A percentile compares a stretch with the other conserved stretches of the same genome.
phyloP scores from a whole-genome alignment of 371 early-diverging fungal species.

The Mortierella sp. region DNA sequence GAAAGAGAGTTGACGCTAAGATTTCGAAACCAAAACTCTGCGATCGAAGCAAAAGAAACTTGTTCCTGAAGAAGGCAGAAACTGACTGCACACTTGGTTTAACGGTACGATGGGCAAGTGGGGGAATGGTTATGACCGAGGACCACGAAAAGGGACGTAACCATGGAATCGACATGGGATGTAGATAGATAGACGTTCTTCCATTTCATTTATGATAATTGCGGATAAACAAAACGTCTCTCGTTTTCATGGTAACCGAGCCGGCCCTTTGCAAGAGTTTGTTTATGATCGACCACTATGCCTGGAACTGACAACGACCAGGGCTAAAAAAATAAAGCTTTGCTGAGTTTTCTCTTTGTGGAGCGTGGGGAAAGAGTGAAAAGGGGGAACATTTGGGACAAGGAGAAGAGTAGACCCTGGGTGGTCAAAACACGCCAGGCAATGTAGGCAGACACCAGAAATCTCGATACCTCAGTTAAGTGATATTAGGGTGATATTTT shows the following conservation, averaged over 20 bases:
- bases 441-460: too few species aligned
- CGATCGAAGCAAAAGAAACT: too few species aligned
- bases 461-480: constrained; percentile 1
- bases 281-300: neutral
- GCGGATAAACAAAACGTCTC: neutral
- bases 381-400: too few species aligned
- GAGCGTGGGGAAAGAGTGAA: neutral
- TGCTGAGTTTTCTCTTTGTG: neutral
- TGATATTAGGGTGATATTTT: neutral
- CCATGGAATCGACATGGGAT: too few species aligned
- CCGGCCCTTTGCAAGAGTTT: neutral
- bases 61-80: too few species aligned
- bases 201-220: neutral
- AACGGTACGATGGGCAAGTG: too few species aligned
- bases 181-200: neutral
- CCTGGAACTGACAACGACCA: neutral
- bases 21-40: too few species aligned
- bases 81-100: too few species aligned
- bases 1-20: too few species aligned
- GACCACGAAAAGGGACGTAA: too few species aligned
- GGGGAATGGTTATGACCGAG: too few species aligned
- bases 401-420: neutral
- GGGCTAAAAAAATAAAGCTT: neutral
- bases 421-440: neutral
- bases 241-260: neutral